Percentiles rank a stretch among this genome's conserved stretches.
These are phyloP conservation scores for Termitomyces sp. DNA, from an alignment of 768 basidiomycete species.

Conservation along the genomic window DNA sequence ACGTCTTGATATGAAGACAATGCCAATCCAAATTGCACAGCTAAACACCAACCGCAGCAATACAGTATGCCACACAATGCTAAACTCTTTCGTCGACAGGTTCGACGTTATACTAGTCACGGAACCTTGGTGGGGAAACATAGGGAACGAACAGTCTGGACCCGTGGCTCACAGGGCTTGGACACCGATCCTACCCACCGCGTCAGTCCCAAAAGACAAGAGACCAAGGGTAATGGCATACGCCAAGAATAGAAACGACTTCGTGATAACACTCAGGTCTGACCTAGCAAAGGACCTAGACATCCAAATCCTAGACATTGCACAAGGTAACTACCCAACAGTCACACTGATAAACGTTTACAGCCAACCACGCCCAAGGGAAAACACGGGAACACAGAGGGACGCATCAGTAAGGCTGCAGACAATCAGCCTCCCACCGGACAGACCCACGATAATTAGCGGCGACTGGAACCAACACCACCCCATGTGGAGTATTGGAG, in stretches of 20 bases:
- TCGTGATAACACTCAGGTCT: not conserved
- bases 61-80: not conserved
- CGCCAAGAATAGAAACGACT: not conserved
- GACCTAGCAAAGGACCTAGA: not conserved
- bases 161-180: not conserved
- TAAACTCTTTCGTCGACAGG: not conserved
- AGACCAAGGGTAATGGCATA: not conserved
- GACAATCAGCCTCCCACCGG: not conserved
- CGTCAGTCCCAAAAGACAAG: not conserved
- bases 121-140: not conserved
- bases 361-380: not conserved
- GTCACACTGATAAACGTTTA: not conserved
- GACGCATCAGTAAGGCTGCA: not conserved
- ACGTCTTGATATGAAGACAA: not conserved
- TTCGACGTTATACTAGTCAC: not conserved
- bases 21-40: not conserved
- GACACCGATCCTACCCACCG: not conserved
- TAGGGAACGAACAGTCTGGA: not conserved
- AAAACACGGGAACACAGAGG: not conserved
- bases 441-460: not conserved
- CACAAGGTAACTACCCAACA: slow-evolving; percentile 11
- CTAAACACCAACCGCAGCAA: slow-evolving; percentile 1
- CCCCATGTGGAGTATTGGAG: not conserved
- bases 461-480: slow-evolving; percentile 6
- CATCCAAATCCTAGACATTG: slow-evolving; percentile 13